Evolutionary conservation across 495 filamentous ascomycete genomes (phyloP).

Genomic region (Penicillium dipodomyicola): DNA sequence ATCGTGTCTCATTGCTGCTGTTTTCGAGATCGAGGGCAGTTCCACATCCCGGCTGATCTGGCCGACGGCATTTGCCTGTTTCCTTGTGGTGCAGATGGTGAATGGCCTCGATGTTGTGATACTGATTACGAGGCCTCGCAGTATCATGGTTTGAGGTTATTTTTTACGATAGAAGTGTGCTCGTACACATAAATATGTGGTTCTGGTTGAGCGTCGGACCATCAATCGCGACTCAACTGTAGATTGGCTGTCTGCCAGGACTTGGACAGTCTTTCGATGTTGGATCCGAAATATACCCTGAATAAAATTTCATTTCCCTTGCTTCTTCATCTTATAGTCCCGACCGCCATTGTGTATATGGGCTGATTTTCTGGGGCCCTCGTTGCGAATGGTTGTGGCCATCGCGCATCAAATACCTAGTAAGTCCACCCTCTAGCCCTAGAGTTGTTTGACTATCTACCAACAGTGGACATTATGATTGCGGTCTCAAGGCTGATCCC

Average conservation of each 20-base stretch:
- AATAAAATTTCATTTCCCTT: constrained; percentile 18
- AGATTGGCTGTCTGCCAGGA: neutral
- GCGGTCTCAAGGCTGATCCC: neutral
- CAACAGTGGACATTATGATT: neutral
- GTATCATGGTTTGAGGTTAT: neutral
- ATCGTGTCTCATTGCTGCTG: constrained; percentile 2
- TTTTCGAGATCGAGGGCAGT: constrained; percentile 13
- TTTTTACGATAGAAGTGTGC: neutral
- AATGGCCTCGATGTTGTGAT: neutral
- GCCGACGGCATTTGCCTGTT: constrained; percentile 23
- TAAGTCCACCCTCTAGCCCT: neutral
- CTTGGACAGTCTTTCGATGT: constrained; percentile 1
- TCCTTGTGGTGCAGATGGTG: constrained; percentile 2
- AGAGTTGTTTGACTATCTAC: neutral
- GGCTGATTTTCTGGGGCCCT: neutral
- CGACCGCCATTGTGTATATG: neutral
- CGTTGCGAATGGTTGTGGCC: neutral
- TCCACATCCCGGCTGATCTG: constrained; percentile 21
- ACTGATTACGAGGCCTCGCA: neutral
- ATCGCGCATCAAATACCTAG: neutral
- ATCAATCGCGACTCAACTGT: constrained; percentile 11
- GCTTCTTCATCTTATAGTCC: neutral
- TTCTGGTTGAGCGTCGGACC: constrained; percentile 10
- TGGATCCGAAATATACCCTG: constrained; percentile 23
- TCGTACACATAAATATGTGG: constrained; percentile 11